Evolutionary conservation across 352 stramenopile species (phyloP).

Genomic region (Phytopythium cucurbitacearum): DNA sequence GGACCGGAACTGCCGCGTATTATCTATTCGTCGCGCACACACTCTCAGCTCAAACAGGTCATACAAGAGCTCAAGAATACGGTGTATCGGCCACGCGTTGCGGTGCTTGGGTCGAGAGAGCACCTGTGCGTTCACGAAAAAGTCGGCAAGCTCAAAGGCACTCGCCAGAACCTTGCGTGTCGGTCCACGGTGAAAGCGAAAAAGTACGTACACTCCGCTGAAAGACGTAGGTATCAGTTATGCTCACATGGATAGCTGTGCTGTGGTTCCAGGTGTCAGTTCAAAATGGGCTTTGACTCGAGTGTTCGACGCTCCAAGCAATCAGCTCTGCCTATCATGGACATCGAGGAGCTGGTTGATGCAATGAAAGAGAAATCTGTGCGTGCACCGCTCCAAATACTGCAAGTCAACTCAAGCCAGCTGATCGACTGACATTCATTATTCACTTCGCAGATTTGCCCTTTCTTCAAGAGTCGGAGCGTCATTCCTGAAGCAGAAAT

Average conservation of each 20-base stretch:
- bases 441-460: slow-evolving; percentile 82
- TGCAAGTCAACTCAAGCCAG: neutral
- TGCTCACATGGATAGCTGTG: neutral
- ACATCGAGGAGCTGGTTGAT: slow-evolving; percentile 98
- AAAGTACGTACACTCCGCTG: slow-evolving; percentile 52
- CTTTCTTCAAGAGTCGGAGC: slow-evolving; percentile 95
- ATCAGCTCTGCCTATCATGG: slow-evolving; percentile 83
- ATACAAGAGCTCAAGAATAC: slow-evolving; percentile 96
- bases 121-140: slow-evolving; percentile 98
- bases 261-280: slow-evolving; percentile 42
- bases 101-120: slow-evolving; percentile 93
- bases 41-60: slow-evolving; percentile 98
- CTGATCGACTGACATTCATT: neutral
- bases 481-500: slow-evolving; percentile 93
- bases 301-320: slow-evolving; percentile 46
- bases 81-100: slow-evolving; percentile 85
- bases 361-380: slow-evolving; percentile 80
- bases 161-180: slow-evolving; percentile 85
- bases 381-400: neutral
- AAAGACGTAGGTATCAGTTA: neutral
- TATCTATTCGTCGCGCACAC: slow-evolving; percentile 98
- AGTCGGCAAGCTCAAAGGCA: slow-evolving; percentile 80
- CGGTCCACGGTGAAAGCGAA: slow-evolving; percentile 82
- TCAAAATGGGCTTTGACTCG: slow-evolving; percentile 75
- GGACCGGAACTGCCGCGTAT: slow-evolving; percentile 79